phyloP scores from a whole-genome alignment of 2,329 filamentous ascomycete genomes.

The Aspergillus calidoustus region DNA sequence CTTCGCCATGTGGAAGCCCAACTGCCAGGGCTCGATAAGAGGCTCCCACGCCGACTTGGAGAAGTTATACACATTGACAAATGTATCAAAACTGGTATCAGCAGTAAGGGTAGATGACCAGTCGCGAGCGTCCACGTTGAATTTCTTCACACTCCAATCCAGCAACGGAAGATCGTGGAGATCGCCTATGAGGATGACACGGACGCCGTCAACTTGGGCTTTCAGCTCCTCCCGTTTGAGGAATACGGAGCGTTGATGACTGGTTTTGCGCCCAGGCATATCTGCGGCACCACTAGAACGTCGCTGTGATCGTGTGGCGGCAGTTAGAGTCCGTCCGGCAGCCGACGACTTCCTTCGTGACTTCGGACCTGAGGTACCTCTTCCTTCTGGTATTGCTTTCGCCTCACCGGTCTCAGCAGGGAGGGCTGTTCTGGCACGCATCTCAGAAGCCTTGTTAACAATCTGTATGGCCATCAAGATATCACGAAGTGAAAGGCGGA shows the following conservation, averaged over 20 bases:
- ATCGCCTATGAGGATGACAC: constrained; percentile 93
- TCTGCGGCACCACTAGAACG: constrained; percentile 49
- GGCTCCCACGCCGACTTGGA: constrained; percentile 99
- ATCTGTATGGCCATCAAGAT: constrained; percentile 94
- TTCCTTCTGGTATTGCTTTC: constrained; percentile 54
- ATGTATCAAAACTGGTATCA: constrained; percentile 88
- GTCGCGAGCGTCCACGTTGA: constrained; percentile 81
- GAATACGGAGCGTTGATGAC: constrained; percentile 53
- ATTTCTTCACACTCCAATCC: constrained; percentile 90
- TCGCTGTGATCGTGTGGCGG: constrained; percentile 51
- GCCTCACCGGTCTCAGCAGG: constrained; percentile 58
- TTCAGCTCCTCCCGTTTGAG: constrained; percentile 78
- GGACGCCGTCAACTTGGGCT: constrained; percentile 83
- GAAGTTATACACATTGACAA: constrained; percentile 98
- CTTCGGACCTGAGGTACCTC: constrained; percentile 34
- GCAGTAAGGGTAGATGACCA: constrained; percentile 90
- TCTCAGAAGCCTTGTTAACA: constrained; percentile 83
- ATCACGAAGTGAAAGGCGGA: constrained; percentile 89
- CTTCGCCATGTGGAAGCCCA: constrained; percentile 87
- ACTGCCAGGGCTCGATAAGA: constrained; percentile 90
- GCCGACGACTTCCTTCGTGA: constrained; percentile 58
- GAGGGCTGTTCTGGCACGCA: constrained; percentile 63
- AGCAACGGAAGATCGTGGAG: constrained; percentile 93
- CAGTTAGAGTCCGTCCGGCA: constrained; percentile 47
- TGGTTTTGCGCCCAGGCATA: constrained; percentile 43